phyloP scores from a whole-genome alignment of 768 basidiomycete genomes.

The Russula compacta region DNA sequence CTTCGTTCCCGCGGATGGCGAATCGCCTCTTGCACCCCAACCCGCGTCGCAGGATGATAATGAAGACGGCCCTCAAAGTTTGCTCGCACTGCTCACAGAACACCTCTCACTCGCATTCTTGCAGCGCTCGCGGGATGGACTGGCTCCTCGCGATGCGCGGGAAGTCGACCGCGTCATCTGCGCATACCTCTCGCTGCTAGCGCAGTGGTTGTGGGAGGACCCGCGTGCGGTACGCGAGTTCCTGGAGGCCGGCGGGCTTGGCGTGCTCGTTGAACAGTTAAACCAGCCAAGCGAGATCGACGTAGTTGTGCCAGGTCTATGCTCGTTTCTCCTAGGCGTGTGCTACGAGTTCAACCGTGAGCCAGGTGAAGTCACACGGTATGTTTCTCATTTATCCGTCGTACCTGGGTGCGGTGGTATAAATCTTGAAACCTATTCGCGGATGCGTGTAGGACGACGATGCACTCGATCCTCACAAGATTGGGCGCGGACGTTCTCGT shows the following conservation, averaged over 20 bases:
- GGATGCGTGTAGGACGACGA: conserved; percentile 49
- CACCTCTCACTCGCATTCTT: conserved; percentile 83
- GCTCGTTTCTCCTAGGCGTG: conserved; percentile 83
- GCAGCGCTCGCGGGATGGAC: conserved; percentile 57
- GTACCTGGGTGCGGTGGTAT: background rate
- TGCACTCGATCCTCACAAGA: conserved; percentile 83
- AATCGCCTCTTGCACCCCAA: conserved; percentile 28
- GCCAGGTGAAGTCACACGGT: conserved; percentile 94
- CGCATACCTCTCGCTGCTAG: conserved; percentile 72
- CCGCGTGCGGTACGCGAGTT: conserved; percentile 81
- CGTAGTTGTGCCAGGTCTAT: conserved; percentile 79
- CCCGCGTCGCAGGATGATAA: conserved; percentile 31
- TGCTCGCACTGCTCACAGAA: conserved; percentile 82
- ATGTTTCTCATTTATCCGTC: conserved; percentile 21
- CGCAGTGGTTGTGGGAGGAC: conserved; percentile 97
- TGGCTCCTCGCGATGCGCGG: conserved; percentile 59
- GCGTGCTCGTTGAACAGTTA: conserved; percentile 88
- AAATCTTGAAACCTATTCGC: background rate
- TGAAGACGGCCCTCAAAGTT: conserved; percentile 58
- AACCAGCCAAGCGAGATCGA: conserved; percentile 85
- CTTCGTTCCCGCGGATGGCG: conserved; percentile 68
- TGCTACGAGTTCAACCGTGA: conserved; percentile 97
- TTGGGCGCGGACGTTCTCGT: conserved; percentile 85
- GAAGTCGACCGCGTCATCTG: conserved; percentile 91
- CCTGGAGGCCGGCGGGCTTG: conserved; percentile 81